Evolutionary conservation across 116 monocot genomes (phyloP).

Genomic region (Papilionanthe hybrid): DNA sequence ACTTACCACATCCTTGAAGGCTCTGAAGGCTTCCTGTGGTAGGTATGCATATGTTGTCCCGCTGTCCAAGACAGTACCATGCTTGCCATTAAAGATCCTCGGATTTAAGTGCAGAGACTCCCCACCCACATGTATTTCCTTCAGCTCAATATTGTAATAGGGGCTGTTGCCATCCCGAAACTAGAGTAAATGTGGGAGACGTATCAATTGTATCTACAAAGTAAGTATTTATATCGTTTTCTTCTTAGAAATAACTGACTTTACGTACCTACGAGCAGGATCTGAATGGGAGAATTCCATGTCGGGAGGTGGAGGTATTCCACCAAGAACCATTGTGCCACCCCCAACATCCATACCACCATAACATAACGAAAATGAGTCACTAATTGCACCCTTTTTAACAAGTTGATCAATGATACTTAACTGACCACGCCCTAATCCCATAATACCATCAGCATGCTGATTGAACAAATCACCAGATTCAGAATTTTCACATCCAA

Average conservation of each 20-base stretch:
- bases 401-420: slow-evolving; percentile 92
- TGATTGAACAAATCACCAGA: slow-evolving; percentile 86
- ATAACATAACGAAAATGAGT: slow-evolving; percentile 88
- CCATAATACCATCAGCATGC: slow-evolving; percentile 94
- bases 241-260: not conserved
- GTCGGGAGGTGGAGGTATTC: slow-evolving; percentile 44
- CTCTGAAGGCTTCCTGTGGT: slow-evolving; percentile 63
- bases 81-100: slow-evolving; percentile 62
- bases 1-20: slow-evolving; percentile 77
- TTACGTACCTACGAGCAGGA: slow-evolving; percentile 66
- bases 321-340: slow-evolving; percentile 90
- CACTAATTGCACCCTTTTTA: slow-evolving; percentile 59
- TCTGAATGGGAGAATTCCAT: slow-evolving; percentile 76
- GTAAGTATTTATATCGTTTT: slow-evolving; percentile 7
- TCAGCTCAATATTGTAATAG: slow-evolving; percentile 90
- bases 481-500: slow-evolving; percentile 90
- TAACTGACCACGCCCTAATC: slow-evolving; percentile 76
- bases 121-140: slow-evolving; percentile 82
- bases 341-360: slow-evolving; percentile 96
- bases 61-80: slow-evolving; percentile 89
- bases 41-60: slow-evolving; percentile 89
- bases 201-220: slow-evolving; percentile 39
- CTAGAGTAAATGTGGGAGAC: slow-evolving; percentile 61
- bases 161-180: slow-evolving; percentile 76
- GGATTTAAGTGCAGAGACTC: slow-evolving; percentile 51